Evolutionary conservation across 2,329 filamentous ascomycete genomes (phyloP).

Genomic region (Sporothrix brunneoviolacea): DNA sequence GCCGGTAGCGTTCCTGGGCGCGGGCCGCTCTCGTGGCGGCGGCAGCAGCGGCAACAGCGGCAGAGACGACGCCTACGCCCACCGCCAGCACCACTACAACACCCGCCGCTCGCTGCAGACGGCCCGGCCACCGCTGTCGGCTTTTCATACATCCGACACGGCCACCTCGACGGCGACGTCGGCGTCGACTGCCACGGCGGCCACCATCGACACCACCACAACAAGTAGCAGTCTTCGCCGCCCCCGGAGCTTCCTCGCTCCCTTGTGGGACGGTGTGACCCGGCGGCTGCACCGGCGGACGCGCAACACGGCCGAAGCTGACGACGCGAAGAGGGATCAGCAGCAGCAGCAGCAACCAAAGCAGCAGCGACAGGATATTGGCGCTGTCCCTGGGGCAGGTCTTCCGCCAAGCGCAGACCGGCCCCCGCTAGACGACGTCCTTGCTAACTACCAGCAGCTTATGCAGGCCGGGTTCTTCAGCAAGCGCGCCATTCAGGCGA

Average conservation of each 20-base stretch:
- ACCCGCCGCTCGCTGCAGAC: conserved; percentile 17
- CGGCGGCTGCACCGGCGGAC: conserved; percentile 22
- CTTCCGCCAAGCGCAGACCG: conserved; percentile 14
- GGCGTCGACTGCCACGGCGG: neutral
- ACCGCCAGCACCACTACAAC: conserved; percentile 9
- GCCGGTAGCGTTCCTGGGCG: conserved; percentile 55
- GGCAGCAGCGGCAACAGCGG: neutral
- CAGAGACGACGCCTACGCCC: neutral
- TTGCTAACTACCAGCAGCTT: conserved; percentile 51
- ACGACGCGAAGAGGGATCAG: neutral
- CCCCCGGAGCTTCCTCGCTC: conserved; percentile 24
- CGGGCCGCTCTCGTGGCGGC: conserved; percentile 9
- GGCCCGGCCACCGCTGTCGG: conserved; percentile 8
- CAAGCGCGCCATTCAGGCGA: conserved; percentile 51
- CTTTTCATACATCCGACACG: conserved; percentile 9
- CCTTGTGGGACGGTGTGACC: conserved; percentile 28
- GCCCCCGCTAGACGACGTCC: conserved; percentile 42
- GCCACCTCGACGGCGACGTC: conserved; percentile 1
- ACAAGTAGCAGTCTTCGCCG: conserved; percentile 10
- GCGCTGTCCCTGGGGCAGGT: too few species aligned
- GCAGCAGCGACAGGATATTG: neutral
- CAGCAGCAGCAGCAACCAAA: neutral
- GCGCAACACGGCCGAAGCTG: conserved; percentile 5
- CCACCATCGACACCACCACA: conserved; percentile 10
- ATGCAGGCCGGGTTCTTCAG: conserved; percentile 53